Percentiles rank a stretch among this genome's conserved stretches.
Evolutionary conservation across 305 asterid species (phyloP).

Genomic region (Plantago rigida): DNA sequence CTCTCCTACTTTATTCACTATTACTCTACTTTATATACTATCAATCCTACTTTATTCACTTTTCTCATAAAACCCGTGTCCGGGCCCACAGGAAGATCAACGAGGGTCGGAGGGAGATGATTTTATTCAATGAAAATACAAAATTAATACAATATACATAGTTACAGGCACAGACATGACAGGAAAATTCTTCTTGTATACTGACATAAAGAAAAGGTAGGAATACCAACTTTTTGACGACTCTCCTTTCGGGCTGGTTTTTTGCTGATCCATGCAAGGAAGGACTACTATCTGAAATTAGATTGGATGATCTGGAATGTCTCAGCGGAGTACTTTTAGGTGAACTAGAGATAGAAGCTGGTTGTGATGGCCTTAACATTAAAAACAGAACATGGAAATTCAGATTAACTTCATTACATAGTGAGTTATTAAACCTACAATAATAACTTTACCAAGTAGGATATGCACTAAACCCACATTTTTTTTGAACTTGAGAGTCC

Average conservation of each 20-base stretch:
- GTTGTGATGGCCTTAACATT: slow-evolving; percentile 37
- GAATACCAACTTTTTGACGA: slow-evolving; percentile 43
- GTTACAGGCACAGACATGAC: too few species aligned
- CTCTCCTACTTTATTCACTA: too few species aligned
- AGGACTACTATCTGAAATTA: slow-evolving; percentile 36
- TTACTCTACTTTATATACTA: too few species aligned
- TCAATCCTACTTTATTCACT: too few species aligned
- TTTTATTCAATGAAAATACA: too few species aligned
- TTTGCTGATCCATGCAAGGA: slow-evolving; percentile 31
- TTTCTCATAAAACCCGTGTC: too few species aligned
- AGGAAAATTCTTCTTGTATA: too few species aligned
- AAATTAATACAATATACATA: too few species aligned
- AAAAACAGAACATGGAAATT: slow-evolving; percentile 26
- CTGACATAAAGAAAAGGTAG: slow-evolving; percentile 4
- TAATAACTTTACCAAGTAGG: slow-evolving; percentile 22
- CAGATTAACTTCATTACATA: slow-evolving; percentile 8
- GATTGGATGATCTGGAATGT: slow-evolving; percentile 27
- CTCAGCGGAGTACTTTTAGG: slow-evolving; percentile 27
- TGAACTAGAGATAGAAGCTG: slow-evolving; percentile 29
- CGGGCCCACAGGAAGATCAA: too few species aligned
- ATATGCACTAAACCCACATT: slow-evolving; percentile 36
- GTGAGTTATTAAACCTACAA: slow-evolving; percentile 7
- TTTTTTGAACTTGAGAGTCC: slow-evolving; percentile 39
- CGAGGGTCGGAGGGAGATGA: too few species aligned
- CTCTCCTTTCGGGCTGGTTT: slow-evolving; percentile 35